These are phyloP conservation scores for Ambrosia trifida DNA, from an alignment of 129 eudicot species.

Conservation along the genomic window DNA sequence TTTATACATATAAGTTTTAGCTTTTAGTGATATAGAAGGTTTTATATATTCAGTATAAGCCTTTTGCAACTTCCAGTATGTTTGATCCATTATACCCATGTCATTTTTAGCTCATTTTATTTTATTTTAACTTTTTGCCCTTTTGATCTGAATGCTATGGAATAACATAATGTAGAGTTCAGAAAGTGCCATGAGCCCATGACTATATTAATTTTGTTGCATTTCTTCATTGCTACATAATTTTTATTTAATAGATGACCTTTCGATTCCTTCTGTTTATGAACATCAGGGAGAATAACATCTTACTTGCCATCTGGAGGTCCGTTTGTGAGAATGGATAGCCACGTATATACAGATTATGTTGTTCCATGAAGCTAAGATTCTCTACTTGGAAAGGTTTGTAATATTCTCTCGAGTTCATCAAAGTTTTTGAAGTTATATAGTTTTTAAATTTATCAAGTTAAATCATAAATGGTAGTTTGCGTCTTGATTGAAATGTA, in stretches of 20 bases:
- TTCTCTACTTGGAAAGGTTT: slow-evolving; percentile 97
- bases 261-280: slow-evolving; percentile 8
- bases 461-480: too few species aligned
- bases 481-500: too few species aligned
- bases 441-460: too few species aligned
- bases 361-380: slow-evolving; percentile 99
- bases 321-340: slow-evolving; percentile 99
- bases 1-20: too few species aligned
- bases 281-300: slow-evolving; percentile 76
- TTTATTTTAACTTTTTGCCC: not conserved
- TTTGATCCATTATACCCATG: not conserved
- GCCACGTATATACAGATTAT: slow-evolving; percentile 92
- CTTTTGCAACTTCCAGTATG: not conserved
- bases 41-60: not conserved
- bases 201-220: not conserved
- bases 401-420: slow-evolving; percentile 1
- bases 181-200: not conserved
- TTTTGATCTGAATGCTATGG: not conserved
- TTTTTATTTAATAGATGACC: slow-evolving; percentile 11
- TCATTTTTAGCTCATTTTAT: not conserved
- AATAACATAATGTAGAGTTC: not conserved
- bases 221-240: slow-evolving; percentile 7
- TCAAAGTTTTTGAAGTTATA: too few species aligned
- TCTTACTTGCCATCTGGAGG: slow-evolving; percentile 96
- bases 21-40: not conserved